Percentiles rank a stretch among this genome's conserved stretches.
Conservation (phyloP, 1,139 yeast species). For the Pichia sp. region DNA sequence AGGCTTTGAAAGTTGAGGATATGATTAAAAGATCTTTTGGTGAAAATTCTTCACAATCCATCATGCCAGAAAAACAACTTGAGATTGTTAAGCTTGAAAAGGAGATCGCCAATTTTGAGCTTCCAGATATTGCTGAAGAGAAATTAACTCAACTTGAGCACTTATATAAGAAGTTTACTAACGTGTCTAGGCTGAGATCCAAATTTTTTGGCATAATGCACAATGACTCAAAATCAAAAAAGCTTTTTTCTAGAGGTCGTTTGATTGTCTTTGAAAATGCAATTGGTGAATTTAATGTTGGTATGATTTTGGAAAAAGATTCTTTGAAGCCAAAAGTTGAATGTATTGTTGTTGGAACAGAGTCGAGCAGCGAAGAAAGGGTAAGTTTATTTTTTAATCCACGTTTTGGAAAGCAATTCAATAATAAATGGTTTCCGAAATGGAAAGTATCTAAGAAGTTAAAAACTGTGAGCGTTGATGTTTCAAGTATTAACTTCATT, state of each 20-base stretch:
- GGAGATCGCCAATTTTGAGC: conserved; percentile 32
- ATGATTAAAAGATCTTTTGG: conserved; percentile 95
- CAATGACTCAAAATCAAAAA: conserved; percentile 6
- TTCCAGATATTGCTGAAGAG: conserved; percentile 31
- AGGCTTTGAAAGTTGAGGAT: conserved; percentile 90
- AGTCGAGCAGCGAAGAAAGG: neutral
- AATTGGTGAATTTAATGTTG: conserved; percentile 38
- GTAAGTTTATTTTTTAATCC: conserved; percentile 22
- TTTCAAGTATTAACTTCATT: conserved; percentile 42
- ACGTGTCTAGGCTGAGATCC: neutral
- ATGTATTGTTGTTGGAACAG: conserved; percentile 6
- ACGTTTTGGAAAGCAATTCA: conserved; percentile 19
- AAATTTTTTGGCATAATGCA: neutral
- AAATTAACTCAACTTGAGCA: conserved; percentile 36
- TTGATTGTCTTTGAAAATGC: conserved; percentile 51
- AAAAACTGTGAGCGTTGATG: conserved; percentile 31
- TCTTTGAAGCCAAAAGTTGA: conserved; percentile 1
- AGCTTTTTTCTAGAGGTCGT: conserved; percentile 37
- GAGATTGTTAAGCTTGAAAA: conserved; percentile 48
- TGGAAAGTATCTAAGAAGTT: conserved; percentile 22
- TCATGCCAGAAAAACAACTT: conserved; percentile 80
- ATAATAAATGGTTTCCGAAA: conserved; percentile 24
- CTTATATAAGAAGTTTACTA: conserved; percentile 30
- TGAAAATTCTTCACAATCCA: conserved; percentile 80
- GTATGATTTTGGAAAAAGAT: conserved; percentile 17